Evolutionary conservation across 305 asterid genomes (phyloP).

Genomic region (Andrographis paniculata): DNA sequence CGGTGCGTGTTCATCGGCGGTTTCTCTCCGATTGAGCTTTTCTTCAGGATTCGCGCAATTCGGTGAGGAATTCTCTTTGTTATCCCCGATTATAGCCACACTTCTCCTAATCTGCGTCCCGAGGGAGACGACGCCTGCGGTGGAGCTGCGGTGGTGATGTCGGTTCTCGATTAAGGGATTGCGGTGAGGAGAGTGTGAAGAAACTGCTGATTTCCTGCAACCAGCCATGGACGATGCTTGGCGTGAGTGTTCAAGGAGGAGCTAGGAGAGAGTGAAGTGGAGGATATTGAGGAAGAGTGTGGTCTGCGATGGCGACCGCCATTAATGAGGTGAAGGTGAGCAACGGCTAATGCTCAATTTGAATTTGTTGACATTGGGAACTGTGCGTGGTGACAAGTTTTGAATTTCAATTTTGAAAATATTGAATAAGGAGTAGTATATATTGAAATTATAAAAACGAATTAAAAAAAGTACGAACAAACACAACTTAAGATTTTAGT

Average conservation of each 20-base stretch:
- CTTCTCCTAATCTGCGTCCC: constrained; percentile 26
- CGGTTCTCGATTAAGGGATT: constrained; percentile 55
- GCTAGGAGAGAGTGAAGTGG: too few species aligned
- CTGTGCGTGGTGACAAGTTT: constrained; percentile 5
- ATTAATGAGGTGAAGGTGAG: constrained; percentile 17
- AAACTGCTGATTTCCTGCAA: constrained; percentile 38
- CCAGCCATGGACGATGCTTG: constrained; percentile 50
- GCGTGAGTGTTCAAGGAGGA: too few species aligned
- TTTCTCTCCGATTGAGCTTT: too few species aligned
- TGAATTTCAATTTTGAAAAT: too few species aligned
- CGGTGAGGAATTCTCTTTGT: constrained; percentile 47
- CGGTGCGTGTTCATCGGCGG: constrained; percentile 14
- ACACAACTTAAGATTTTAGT: too few species aligned
- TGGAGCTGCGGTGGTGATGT: constrained; percentile 39
- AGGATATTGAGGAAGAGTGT: background rate
- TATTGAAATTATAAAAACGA: too few species aligned
- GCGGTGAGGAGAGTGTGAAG: constrained; percentile 46
- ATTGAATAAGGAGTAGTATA: too few species aligned
- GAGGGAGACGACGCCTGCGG: constrained; percentile 25
- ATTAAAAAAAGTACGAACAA: too few species aligned
- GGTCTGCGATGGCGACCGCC: constrained; percentile 17
- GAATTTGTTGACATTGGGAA: constrained; percentile 60
- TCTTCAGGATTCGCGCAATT: constrained; percentile 17
- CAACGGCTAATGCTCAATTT: constrained; percentile 32
- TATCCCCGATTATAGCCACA: constrained; percentile 16